Evolutionary conservation across 116 monocot species (phyloP).

Genomic region (Thalassia testudinum): DNA sequence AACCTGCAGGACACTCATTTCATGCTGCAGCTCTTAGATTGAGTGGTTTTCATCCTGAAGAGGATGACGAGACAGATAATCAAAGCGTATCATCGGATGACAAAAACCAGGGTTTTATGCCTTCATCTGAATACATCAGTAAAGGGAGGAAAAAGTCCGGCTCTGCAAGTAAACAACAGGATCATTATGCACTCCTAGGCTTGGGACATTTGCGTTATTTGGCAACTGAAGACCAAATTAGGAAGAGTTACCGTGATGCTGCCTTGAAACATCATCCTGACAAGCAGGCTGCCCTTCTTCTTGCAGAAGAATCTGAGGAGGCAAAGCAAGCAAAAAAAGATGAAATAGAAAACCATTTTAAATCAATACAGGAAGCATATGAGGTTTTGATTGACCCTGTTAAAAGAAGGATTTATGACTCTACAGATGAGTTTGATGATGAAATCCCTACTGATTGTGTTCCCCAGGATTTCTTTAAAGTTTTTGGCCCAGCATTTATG

Average conservation of each 20-base stretch:
- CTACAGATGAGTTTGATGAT: slow-evolving; percentile 96
- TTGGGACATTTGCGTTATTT: slow-evolving; percentile 72
- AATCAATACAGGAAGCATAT: slow-evolving; percentile 90
- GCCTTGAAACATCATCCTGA: slow-evolving; percentile 94
- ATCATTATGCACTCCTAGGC: slow-evolving; percentile 87
- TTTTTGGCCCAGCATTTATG: slow-evolving; percentile 88
- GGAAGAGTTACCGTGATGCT: slow-evolving; percentile 83
- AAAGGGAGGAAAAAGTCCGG: slow-evolving; percentile 77
- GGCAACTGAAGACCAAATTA: slow-evolving; percentile 87
- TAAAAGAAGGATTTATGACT: slow-evolving; percentile 87
- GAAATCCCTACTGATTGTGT: slow-evolving; percentile 85
- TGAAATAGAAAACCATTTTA: slow-evolving; percentile 89
- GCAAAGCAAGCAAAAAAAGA: slow-evolving; percentile 70
- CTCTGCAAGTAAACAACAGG: slow-evolving; percentile 48
- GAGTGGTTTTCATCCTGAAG: slow-evolving; percentile 42
- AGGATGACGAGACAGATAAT: slow-evolving; percentile 57
- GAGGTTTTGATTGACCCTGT: slow-evolving; percentile 81
- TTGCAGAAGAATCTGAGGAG: slow-evolving; percentile 73
- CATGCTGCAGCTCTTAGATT: slow-evolving; percentile 64
- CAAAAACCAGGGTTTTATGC: slow-evolving; percentile 31
- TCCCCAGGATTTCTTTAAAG: slow-evolving; percentile 81
- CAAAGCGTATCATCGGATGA: slow-evolving; percentile 63
- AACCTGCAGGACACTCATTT: slow-evolving; percentile 90
- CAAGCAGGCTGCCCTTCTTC: slow-evolving; percentile 78
- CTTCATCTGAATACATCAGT: slow-evolving; percentile 52